Evolutionary conservation across 129 eudicot species (phyloP).

Genomic region (Flaveria sonorensis): DNA sequence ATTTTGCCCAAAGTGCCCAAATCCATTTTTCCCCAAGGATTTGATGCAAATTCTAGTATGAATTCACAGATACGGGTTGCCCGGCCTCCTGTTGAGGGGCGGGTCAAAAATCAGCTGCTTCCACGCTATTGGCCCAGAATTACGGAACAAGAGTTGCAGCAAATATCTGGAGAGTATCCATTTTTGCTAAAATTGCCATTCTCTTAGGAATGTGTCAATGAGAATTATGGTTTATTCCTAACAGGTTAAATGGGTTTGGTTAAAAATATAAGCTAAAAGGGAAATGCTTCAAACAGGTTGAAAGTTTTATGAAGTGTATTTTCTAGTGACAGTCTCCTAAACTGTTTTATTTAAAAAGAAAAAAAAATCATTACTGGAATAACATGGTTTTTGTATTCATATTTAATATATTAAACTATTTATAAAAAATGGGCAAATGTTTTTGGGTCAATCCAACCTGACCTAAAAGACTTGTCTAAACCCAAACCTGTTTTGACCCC

Average conservation of each 20-base stretch:
- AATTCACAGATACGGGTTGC: conserved; percentile 76
- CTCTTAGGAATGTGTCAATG: background rate
- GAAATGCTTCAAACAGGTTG: background rate
- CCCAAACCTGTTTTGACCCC: background rate
- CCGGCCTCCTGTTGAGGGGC: conserved; percentile 92
- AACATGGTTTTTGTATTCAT: background rate
- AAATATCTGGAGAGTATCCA: conserved; percentile 99
- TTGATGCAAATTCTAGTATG: conserved; percentile 50
- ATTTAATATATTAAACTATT: background rate
- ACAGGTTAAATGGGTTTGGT: background rate
- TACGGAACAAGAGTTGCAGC: conserved; percentile 96
- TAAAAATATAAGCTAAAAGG: background rate
- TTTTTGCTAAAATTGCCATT: background rate
- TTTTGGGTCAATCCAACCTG: background rate
- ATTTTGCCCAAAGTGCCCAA: conserved; percentile 69
- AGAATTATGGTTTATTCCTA: background rate
- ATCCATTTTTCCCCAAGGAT: conserved; percentile 48
- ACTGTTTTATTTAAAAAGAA: background rate
- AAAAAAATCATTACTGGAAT: background rate
- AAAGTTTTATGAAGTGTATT: background rate
- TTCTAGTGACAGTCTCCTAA: background rate
- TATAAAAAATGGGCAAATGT: background rate
- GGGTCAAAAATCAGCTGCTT: conserved; percentile 84
- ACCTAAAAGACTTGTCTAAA: background rate
- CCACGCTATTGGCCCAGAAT: conserved; percentile 99